Conservation (phyloP, 352 stramenopile species). For the Phytophthora pinifolia region DNA sequence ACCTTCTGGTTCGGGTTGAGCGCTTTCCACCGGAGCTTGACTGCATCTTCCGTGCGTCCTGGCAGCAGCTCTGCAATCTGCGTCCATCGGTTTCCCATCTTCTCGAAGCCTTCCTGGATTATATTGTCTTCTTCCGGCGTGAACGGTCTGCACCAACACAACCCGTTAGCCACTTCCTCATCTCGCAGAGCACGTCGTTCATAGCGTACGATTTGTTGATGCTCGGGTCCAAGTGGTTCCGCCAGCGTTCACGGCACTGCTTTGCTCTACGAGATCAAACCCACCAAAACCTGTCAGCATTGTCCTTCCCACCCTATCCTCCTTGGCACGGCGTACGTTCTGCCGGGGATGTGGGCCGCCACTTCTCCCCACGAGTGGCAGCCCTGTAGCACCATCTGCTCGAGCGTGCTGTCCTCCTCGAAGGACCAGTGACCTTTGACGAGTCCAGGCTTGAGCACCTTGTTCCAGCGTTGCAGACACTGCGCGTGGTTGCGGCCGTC, state of each 20-base stretch:
- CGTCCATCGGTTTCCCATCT: conserved; percentile 95
- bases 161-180: too few species aligned
- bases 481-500: conserved; percentile 66
- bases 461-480: conserved; percentile 82
- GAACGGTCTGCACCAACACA: conserved; percentile 73
- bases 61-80: conserved; percentile 89
- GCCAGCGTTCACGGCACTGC: conserved; percentile 95
- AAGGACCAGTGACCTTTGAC: conserved; percentile 93
- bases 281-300: conserved; percentile 16
- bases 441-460: conserved; percentile 90
- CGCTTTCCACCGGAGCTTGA: conserved; percentile 86
- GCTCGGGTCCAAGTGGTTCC: conserved; percentile 95
- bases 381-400: conserved; percentile 79
- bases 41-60: conserved; percentile 84
- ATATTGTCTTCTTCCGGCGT: conserved; percentile 93
- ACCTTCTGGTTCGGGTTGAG: conserved; percentile 67
- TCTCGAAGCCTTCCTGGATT: conserved; percentile 90
- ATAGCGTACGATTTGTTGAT: conserved; percentile 79
- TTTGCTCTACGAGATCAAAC: conserved; percentile 76
- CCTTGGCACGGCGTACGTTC: conserved; percentile 36
- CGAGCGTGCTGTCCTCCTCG: conserved; percentile 89
- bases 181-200: background rate
- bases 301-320: background rate
- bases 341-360: conserved; percentile 54
- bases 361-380: conserved; percentile 70